phyloP scores from a whole-genome alignment of 345 rosid genomes.

The Pugionium cornutum region DNA sequence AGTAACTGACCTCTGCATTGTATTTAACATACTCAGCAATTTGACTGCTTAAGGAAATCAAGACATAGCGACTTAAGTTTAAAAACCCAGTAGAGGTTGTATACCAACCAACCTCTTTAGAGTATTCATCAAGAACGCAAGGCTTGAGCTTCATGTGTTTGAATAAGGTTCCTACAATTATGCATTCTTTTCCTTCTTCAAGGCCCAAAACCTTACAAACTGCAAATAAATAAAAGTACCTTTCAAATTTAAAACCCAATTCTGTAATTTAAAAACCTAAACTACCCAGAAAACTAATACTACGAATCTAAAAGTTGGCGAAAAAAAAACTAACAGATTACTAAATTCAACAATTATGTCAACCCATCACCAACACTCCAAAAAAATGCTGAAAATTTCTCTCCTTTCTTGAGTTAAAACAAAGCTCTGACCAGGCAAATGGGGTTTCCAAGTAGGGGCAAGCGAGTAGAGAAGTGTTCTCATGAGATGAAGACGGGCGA shows the following conservation, averaged over 20 bases:
- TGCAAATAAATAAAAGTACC: conserved; percentile 32
- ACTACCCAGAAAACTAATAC: conserved; percentile 4
- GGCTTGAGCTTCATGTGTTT: conserved; percentile 98
- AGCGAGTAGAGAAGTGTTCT: conserved; percentile 77
- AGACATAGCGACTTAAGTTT: conserved; percentile 14
- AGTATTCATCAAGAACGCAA: conserved; percentile 89
- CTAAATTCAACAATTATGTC: conserved; percentile 1
- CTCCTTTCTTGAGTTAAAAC: conserved; percentile 5
- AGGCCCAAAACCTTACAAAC: conserved; percentile 83
- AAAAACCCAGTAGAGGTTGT: neutral
- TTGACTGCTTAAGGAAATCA: conserved; percentile 8
- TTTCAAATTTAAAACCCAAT: conserved; percentile 18
- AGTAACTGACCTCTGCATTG: conserved; percentile 66
- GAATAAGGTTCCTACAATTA: conserved; percentile 85
- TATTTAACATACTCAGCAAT: conserved; percentile 21
- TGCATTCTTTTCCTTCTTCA: conserved; percentile 82
- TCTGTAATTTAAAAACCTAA: conserved; percentile 1
- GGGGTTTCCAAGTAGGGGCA: conserved; percentile 72
- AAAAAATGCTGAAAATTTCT: neutral
- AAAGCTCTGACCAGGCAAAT: conserved; percentile 58
- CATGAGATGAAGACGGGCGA: conserved; percentile 80
- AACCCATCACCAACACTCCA: neutral
- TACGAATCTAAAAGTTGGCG: neutral
- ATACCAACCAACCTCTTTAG: conserved; percentile 63
- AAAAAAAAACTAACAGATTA: neutral